Evolutionary conservation across 2,329 filamentous ascomycete species (phyloP).

Genomic region (Clonostachys sp.): DNA sequence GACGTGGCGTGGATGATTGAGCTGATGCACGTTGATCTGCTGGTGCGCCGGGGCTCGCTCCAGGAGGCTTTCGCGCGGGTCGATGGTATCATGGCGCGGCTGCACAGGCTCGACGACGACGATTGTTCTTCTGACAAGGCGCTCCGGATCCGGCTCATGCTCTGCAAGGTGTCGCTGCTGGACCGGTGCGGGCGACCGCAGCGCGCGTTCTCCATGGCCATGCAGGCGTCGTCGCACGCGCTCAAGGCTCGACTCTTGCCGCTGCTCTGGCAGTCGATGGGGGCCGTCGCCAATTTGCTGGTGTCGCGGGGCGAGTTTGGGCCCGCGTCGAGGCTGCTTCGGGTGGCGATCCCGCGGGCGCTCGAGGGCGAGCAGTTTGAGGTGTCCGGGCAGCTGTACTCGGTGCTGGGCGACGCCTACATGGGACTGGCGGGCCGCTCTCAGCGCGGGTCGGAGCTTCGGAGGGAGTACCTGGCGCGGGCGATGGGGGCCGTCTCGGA

Average conservation of each 20-base stretch:
- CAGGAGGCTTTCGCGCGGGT: constrained; percentile 42
- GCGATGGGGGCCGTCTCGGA: constrained; percentile 58
- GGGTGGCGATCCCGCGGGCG: constrained; percentile 68
- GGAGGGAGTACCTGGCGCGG: constrained; percentile 52
- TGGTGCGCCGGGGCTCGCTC: constrained; percentile 42
- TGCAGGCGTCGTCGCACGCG: constrained; percentile 71
- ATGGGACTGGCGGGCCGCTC: constrained; percentile 68
- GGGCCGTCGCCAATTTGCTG: constrained; percentile 63
- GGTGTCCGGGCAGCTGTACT: constrained; percentile 64
- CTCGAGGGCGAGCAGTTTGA: constrained; percentile 64
- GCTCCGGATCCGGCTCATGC: constrained; percentile 65
- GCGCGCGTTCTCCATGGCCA: constrained; percentile 70
- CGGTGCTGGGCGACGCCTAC: constrained; percentile 68
- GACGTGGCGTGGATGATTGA: constrained; percentile 48
- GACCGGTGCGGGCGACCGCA: constrained; percentile 64
- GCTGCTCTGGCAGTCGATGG: constrained; percentile 69
- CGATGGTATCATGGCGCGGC: constrained; percentile 33
- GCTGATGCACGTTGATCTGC: constrained; percentile 45
- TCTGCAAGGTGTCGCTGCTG: constrained; percentile 69
- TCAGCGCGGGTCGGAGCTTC: constrained; percentile 30
- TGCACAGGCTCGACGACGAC: constrained; percentile 39
- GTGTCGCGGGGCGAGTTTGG: constrained; percentile 67
- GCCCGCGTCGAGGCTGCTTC: constrained; percentile 59
- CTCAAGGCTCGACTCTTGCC: constrained; percentile 65
- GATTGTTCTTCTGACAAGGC: too few relatives aligned